Evolutionary conservation across 768 basidiomycete species (phyloP).

Genomic region (Suillus brevipes): DNA sequence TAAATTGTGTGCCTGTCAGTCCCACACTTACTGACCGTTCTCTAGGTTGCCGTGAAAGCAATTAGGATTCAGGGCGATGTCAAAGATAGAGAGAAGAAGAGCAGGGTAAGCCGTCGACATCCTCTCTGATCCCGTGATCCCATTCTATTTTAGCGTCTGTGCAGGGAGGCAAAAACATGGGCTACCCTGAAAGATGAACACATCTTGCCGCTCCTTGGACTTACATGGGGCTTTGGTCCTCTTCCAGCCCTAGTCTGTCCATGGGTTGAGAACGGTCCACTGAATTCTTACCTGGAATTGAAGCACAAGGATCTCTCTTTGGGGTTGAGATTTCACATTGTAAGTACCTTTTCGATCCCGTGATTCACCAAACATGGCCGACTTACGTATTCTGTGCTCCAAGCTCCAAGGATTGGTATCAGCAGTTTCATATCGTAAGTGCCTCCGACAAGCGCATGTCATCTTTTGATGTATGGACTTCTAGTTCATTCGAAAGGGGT

Average conservation of each 20-base stretch:
- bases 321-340: slow-evolving; percentile 37
- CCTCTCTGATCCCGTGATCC: background rate
- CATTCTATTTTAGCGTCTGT: slow-evolving; percentile 18
- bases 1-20: too few species aligned
- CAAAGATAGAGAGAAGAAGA: slow-evolving; percentile 5
- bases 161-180: slow-evolving; percentile 40
- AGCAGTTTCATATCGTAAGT: slow-evolving; percentile 41
- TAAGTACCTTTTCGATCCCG: slow-evolving; percentile 19
- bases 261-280: slow-evolving; percentile 42
- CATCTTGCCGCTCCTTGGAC: slow-evolving; percentile 38
- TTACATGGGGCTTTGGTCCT: slow-evolving; percentile 38
- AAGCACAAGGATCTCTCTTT: slow-evolving; percentile 37
- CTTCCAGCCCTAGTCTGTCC: slow-evolving; percentile 42
- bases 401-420: slow-evolving; percentile 42
- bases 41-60: slow-evolving; percentile 11
- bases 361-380: background rate
- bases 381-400: background rate
- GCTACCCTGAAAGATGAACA: slow-evolving; percentile 39
- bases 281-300: slow-evolving; percentile 39
- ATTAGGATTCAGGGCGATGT: background rate
- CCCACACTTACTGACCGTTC: background rate
- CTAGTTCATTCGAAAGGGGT: slow-evolving; percentile 9
- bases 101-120: background rate
- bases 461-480: background rate
- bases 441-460: background rate